Evolutionary conservation across 1,139 yeast genomes (phyloP), one percentile per base, ranked within the genome.

Genomic region (Debaryomycetaceae sp.): DNA sequence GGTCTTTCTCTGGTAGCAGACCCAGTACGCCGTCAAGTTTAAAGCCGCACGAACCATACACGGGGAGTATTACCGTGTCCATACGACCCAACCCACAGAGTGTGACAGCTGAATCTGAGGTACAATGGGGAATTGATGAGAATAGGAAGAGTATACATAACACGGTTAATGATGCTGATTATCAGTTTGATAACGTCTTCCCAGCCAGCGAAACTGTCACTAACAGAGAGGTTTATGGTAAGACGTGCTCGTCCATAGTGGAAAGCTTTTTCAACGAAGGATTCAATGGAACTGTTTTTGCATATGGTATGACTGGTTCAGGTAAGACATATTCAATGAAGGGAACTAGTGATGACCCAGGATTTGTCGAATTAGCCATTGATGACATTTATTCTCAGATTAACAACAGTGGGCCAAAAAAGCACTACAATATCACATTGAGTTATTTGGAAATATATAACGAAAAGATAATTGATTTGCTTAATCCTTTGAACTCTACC

Each of bases 281-380:
- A 0, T 89, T 69, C 58, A 88, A 89, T 55, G 95, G 92, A 7
- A 91, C 96, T 0, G 82, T 91, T 1, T 88, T 91, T 61, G 96
- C 96, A 2, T 88, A 89, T 56, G 95, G 96, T 37, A 87, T 87
- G 91, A 88, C 98, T 0, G 98, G 98, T 0, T 87, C 96, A 1
- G 98, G 98, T 26, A 91, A 91, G 59, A 91, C 98, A 0, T 85
- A 79, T 56, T 83, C 95, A 3, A 88, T 91, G 96, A 85, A 85
- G 48, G 96, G 96, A 28, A 68, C 75, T 9, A 69, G 65, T 0
- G 50, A 57, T 1, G 88, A 86, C 49, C 83, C 87, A 0, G 97
- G 97, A 18, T 75, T 89, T 42, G 87, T 89, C 33, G 84, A 86
- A 17, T 67, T 83, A 32, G 85, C 96, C 1, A 81, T 85, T 4